Conservation (phyloP, 805 yeast species). For the Candida quercuum region DNA sequence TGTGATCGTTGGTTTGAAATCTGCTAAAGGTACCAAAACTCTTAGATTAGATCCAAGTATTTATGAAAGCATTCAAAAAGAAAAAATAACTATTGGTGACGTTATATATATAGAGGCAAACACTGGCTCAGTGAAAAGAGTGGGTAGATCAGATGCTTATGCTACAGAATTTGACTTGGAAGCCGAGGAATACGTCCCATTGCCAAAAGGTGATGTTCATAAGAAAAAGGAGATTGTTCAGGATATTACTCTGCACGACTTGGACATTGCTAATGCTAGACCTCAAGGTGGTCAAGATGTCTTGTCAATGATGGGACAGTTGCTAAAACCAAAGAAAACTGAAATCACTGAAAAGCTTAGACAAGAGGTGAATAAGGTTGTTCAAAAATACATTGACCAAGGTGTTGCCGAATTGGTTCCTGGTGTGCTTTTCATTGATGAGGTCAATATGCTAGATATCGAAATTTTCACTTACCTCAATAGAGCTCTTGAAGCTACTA, state of each 20-base stretch:
- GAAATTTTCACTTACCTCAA: slow-evolving; percentile 95
- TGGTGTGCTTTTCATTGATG: slow-evolving; percentile 96
- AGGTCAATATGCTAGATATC: slow-evolving; percentile 96
- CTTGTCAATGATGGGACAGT: slow-evolving; percentile 93
- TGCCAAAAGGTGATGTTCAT: slow-evolving; percentile 98
- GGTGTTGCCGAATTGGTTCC: slow-evolving; percentile 98
- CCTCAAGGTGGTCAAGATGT: slow-evolving; percentile 98
- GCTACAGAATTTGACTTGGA: slow-evolving; percentile 98
- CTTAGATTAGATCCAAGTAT: slow-evolving; percentile 87
- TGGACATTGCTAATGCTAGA: slow-evolving; percentile 93
- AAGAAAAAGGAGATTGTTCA: slow-evolving; percentile 97
- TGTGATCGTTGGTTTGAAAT: slow-evolving; percentile 88
- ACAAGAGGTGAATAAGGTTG: slow-evolving; percentile 91
- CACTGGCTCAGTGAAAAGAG: slow-evolving; percentile 95
- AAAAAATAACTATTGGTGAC: slow-evolving; percentile 91
- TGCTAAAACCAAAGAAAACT: slow-evolving; percentile 92
- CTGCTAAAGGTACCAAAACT: slow-evolving; percentile 87
- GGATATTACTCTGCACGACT: slow-evolving; percentile 93
- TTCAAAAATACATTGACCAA: slow-evolving; percentile 92
- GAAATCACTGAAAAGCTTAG: slow-evolving; percentile 95
- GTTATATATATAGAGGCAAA: slow-evolving; percentile 96
- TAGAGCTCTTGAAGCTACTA: slow-evolving; percentile 85
- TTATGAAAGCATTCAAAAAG: slow-evolving; percentile 92
- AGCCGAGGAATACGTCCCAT: slow-evolving; percentile 97
- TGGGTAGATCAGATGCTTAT: slow-evolving; percentile 97